phyloP scores from a whole-genome alignment of 2,329 filamentous ascomycete species.

The Venturiaceae sp. region DNA sequence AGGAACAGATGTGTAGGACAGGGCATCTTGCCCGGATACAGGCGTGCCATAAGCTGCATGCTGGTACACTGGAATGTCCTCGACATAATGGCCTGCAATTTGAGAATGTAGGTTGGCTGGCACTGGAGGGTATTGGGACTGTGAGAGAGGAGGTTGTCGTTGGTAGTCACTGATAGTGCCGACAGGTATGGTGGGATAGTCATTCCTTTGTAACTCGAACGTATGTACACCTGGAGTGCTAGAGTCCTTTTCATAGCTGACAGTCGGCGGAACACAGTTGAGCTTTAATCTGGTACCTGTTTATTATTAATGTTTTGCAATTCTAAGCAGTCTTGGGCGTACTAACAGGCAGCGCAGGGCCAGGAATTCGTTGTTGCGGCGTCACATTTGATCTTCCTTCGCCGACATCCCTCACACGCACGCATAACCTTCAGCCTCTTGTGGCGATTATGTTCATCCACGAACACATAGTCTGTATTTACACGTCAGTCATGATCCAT shows the following conservation, averaged over 20 bases:
- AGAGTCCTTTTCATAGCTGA: constrained; percentile 58
- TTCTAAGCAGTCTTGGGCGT: background rate
- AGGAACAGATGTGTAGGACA: background rate
- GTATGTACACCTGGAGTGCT: constrained; percentile 25
- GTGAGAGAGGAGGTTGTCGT: background rate
- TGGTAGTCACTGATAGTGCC: constrained; percentile 8
- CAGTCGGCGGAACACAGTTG: constrained; percentile 82
- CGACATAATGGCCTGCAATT: background rate
- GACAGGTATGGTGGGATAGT: constrained; percentile 16
- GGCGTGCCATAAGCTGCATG: background rate
- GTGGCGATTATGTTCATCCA: constrained; percentile 96
- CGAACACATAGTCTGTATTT: constrained; percentile 85
- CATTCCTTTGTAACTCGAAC: constrained; percentile 28
- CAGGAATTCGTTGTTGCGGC: constrained; percentile 94
- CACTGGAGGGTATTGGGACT: background rate
- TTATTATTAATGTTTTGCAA: background rate
- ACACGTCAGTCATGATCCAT: constrained; percentile 12
- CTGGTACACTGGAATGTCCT: background rate
- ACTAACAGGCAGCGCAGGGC: constrained; percentile 79
- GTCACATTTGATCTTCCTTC: constrained; percentile 97
- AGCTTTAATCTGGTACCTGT: constrained; percentile 67
- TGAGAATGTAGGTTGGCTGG: background rate
- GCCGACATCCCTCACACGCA: constrained; percentile 88
- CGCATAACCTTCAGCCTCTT: constrained; percentile 87
- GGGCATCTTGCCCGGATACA: background rate